phyloP scores from a whole-genome alignment of 2,329 filamentous ascomycete species.

The Xylaria sp. region DNA sequence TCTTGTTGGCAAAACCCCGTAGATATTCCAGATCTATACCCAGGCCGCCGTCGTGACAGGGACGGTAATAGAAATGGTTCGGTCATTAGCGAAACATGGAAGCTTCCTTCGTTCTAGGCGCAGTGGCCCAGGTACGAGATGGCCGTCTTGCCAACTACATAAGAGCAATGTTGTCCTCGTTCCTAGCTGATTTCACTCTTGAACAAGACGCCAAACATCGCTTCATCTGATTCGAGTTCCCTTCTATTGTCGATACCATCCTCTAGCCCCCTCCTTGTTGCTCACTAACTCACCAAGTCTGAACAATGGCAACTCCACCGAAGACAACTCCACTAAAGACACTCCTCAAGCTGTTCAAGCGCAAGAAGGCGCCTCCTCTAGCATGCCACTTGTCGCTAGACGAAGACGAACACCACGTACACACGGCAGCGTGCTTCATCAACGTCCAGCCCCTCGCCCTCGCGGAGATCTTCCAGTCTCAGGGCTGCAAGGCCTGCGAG shows the following conservation, averaged over 20 bases:
- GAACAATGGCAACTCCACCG: slow-evolving; percentile 9
- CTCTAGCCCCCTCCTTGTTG: neutral
- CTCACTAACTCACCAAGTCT: neutral
- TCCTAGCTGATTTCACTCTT: neutral
- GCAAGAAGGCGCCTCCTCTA: slow-evolving; percentile 50
- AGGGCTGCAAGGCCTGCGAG: slow-evolving; percentile 51
- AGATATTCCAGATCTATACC: neutral
- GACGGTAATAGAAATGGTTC: neutral
- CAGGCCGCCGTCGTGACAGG: neutral
- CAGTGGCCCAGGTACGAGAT: neutral
- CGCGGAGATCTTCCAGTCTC: slow-evolving; percentile 52
- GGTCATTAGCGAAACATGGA: neutral
- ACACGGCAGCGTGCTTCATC: slow-evolving; percentile 51
- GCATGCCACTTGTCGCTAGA: slow-evolving; percentile 50
- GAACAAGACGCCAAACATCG: neutral
- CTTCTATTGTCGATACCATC: neutral
- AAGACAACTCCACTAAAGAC: neutral
- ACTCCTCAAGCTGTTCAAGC: slow-evolving; percentile 43
- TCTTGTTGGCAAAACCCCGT: neutral
- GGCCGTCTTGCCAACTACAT: slow-evolving; percentile 1
- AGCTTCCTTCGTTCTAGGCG: neutral
- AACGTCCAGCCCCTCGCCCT: slow-evolving; percentile 50
- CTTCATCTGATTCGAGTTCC: neutral
- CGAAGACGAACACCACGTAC: slow-evolving; percentile 47
- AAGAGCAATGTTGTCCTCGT: neutral